phyloP scores from a whole-genome alignment of 495 filamentous ascomycete genomes.

The Pyrenula aspistea region DNA sequence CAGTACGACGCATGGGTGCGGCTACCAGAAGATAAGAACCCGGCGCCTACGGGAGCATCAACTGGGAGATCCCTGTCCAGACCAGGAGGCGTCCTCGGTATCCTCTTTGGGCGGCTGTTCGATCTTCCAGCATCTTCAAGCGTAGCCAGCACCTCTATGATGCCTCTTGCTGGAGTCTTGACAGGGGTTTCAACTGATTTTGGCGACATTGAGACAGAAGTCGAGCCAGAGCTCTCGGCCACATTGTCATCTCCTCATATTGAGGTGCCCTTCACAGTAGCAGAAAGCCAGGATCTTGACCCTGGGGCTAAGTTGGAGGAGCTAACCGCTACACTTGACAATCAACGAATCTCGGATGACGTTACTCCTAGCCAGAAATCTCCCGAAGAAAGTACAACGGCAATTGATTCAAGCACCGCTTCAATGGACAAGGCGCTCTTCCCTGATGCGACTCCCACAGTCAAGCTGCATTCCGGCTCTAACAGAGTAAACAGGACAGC shows the following conservation, averaged over 20 bases:
- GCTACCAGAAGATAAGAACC: slow-evolving; percentile 25
- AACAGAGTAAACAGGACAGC: neutral
- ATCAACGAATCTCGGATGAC: neutral
- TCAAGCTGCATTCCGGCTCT: neutral
- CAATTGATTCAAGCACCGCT: slow-evolving; percentile 4
- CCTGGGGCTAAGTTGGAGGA: neutral
- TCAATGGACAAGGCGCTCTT: neutral
- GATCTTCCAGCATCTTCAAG: neutral
- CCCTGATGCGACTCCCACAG: neutral
- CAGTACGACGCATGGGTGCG: slow-evolving; percentile 44
- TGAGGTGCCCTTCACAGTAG: neutral
- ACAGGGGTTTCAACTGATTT: neutral
- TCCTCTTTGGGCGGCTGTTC: slow-evolving; percentile 22
- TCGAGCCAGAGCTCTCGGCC: neutral
- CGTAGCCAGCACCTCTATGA: neutral
- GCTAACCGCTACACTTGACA: neutral
- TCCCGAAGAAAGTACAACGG: neutral
- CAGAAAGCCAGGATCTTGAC: neutral
- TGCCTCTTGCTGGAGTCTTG: neutral
- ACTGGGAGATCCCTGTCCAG: slow-evolving; percentile 17
- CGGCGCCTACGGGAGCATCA: slow-evolving; percentile 7
- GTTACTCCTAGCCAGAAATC: neutral
- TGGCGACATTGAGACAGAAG: neutral
- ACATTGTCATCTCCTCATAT: neutral
- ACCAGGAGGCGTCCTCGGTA: slow-evolving; percentile 59